A percentile compares a stretch with the other conserved stretches of the same genome.
Conservation (phyloP, 2,329 filamentous ascomycete species). For the Trichophaea hybrida region DNA sequence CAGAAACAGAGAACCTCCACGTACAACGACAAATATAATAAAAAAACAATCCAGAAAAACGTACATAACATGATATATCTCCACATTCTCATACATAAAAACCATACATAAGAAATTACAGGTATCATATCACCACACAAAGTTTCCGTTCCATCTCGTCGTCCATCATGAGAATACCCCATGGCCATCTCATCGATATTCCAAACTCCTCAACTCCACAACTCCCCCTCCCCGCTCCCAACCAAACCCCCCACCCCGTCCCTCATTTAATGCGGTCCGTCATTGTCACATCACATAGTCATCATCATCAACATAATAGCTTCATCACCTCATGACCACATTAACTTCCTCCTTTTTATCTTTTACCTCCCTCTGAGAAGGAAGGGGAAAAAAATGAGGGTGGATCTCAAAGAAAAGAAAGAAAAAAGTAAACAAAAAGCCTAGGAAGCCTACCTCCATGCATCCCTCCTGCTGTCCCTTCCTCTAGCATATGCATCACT, state of each 20-base stretch:
- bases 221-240: background rate
- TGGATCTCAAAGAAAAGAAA: background rate
- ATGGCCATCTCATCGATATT: no score
- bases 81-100: no score
- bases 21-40: no score
- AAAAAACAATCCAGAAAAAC: no score
- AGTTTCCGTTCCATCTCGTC: no score
- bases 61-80: no score
- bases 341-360: background rate
- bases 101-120: no score
- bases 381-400: background rate
- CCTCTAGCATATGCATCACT: background rate
- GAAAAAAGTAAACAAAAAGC: background rate
- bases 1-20: no score
- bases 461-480: background rate
- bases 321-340: background rate
- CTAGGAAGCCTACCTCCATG: background rate
- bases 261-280: background rate
- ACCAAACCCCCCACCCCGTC: background rate
- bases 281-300: background rate
- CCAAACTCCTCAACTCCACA: background rate
- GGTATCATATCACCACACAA: no score
- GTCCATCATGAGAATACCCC: no score
- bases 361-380: background rate
- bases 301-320: constrained; percentile 1